Evolutionary conservation across 164 flowering plant genomes (phyloP).

Genomic region (Platanus orientalis): DNA sequence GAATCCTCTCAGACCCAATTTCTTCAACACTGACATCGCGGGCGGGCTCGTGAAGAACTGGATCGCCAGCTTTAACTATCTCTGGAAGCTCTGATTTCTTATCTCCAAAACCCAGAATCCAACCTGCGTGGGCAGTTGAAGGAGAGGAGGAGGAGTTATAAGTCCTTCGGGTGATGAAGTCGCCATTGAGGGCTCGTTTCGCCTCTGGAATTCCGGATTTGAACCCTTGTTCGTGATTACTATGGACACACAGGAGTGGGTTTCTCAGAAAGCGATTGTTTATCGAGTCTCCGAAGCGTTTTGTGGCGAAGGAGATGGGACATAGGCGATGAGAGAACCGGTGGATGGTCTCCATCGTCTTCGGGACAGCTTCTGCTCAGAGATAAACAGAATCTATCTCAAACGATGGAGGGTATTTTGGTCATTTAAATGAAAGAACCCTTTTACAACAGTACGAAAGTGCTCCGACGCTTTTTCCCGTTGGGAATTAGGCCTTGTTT

Average conservation of each 20-base stretch:
- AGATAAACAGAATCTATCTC: not conserved
- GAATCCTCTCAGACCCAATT: slow-evolving; percentile 70
- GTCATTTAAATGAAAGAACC: not conserved
- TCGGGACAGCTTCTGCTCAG: not conserved
- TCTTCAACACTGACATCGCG: slow-evolving; percentile 56
- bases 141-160: slow-evolving; percentile 25
- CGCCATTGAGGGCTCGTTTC: slow-evolving; percentile 9
- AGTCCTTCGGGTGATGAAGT: slow-evolving; percentile 11
- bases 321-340: slow-evolving; percentile 34
- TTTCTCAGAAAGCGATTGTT: slow-evolving; percentile 6
- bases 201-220: slow-evolving; percentile 1
- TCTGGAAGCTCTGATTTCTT: slow-evolving; percentile 49
- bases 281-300: slow-evolving; percentile 15
- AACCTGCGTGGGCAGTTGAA: slow-evolving; percentile 46
- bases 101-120: slow-evolving; percentile 69
- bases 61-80: slow-evolving; percentile 86
- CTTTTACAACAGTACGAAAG: no score
- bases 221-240: slow-evolving; percentile 3
- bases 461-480: no score
- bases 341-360: slow-evolving; percentile 18
- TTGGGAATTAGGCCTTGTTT: no score
- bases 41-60: slow-evolving; percentile 88
- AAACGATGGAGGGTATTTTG: not conserved
- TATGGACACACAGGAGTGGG: not conserved
- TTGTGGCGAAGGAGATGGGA: slow-evolving; percentile 19